Conservation (phyloP, 2,329 filamentous ascomycete genomes). For the Neodidymelliopsis sp. region DNA sequence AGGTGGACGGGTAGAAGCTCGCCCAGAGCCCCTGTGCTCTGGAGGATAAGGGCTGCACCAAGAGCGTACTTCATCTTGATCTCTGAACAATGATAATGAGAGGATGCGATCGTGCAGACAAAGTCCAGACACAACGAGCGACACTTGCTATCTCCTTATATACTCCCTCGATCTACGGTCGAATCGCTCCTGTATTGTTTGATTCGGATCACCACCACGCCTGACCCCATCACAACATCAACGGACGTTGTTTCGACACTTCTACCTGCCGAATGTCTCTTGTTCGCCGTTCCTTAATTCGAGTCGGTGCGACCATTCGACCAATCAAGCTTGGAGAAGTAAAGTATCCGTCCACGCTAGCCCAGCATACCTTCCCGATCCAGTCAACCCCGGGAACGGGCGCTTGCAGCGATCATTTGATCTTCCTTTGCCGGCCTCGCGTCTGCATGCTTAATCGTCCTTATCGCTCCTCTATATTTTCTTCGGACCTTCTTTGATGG, state of each 20-base stretch:
- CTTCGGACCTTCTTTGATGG: slow-evolving; percentile 11
- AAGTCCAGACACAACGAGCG: background rate
- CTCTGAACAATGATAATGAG: background rate
- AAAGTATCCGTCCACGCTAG: slow-evolving; percentile 11
- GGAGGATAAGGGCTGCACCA: slow-evolving; percentile 36
- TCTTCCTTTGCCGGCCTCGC: slow-evolving; percentile 8
- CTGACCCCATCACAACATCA: slow-evolving; percentile 10
- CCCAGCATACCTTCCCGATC: slow-evolving; percentile 14
- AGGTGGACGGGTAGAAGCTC: slow-evolving; percentile 42
- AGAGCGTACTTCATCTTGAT: slow-evolving; percentile 43
- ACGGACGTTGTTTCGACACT: slow-evolving; percentile 8
- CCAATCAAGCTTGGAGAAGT: slow-evolving; percentile 6
- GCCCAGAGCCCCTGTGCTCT: slow-evolving; percentile 38
- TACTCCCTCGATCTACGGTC: background rate
- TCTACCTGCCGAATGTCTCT: slow-evolving; percentile 20
- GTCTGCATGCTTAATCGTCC: slow-evolving; percentile 6
- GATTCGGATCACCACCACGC: slow-evolving; percentile 6
- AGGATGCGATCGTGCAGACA: background rate
- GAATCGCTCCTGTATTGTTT: background rate
- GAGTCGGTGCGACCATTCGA: slow-evolving; percentile 4
- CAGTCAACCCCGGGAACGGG: slow-evolving; percentile 10
- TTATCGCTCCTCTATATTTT: slow-evolving; percentile 14
- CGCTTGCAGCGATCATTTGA: slow-evolving; percentile 21
- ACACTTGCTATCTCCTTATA: slow-evolving; percentile 1
- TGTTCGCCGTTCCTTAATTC: slow-evolving; percentile 15